Conservation (phyloP, 331 rosid species). For the Pyrus hybrid region DNA sequence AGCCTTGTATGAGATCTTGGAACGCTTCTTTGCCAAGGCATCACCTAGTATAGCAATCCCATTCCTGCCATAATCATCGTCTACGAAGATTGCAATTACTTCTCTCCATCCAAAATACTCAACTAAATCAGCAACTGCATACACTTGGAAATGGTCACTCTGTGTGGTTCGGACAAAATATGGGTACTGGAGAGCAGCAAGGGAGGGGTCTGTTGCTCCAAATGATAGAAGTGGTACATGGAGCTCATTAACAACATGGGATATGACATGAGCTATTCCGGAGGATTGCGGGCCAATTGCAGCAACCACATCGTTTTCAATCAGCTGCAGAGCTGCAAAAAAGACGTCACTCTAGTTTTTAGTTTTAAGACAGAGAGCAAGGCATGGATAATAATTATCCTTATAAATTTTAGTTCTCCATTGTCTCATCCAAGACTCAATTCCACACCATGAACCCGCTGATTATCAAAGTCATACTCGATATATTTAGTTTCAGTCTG, state of each 20-base stretch:
- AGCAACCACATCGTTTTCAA: slow-evolving; percentile 57
- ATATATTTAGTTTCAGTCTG: not conserved
- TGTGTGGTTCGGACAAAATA: slow-evolving; percentile 73
- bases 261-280: slow-evolving; percentile 65
- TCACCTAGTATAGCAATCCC: slow-evolving; percentile 68
- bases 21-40: slow-evolving; percentile 58
- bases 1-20: slow-evolving; percentile 70
- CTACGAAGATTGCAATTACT: slow-evolving; percentile 72
- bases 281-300: slow-evolving; percentile 84
- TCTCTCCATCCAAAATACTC: slow-evolving; percentile 58
- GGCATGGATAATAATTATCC: not conserved
- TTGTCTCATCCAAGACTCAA: not conserved
- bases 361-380: not conserved
- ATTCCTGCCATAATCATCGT: slow-evolving; percentile 76
- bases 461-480: not conserved
- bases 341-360: slow-evolving; percentile 19
- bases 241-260: slow-evolving; percentile 71
- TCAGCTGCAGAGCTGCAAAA: slow-evolving; percentile 69
- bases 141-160: slow-evolving; percentile 65
- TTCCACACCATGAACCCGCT: not conserved
- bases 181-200: slow-evolving; percentile 63
- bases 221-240: slow-evolving; percentile 80
- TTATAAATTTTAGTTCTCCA: not conserved
- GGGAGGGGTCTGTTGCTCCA: slow-evolving; percentile 79
- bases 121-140: too few relatives aligned